A percentile compares a stretch with the other conserved stretches of the same genome.
These are phyloP conservation scores for Fraxinus latifolia DNA, from an alignment of 305 asterid species.

Conservation along the genomic window DNA sequence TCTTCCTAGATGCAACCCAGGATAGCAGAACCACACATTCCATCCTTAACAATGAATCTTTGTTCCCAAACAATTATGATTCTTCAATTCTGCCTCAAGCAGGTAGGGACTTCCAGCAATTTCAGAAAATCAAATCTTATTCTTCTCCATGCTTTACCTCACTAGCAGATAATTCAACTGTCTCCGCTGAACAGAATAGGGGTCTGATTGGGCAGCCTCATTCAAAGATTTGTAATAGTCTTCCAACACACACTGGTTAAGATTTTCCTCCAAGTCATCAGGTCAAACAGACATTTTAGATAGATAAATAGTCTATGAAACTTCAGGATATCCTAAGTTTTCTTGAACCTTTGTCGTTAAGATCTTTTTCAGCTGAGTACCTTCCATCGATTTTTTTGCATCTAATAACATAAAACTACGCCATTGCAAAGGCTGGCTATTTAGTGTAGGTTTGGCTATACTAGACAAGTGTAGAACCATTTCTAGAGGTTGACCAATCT, in stretches of 20 bases:
- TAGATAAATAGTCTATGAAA: neutral
- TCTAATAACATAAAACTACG: neutral
- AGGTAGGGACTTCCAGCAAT: neutral
- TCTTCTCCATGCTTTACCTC: neutral
- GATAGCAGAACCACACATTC: neutral
- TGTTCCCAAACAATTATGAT: neutral
- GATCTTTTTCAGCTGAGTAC: neutral
- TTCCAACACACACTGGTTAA: neutral
- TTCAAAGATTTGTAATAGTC: neutral
- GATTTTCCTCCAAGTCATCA: neutral
- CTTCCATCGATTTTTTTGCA: neutral
- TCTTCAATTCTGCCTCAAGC: neutral
- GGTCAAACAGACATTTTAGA: neutral
- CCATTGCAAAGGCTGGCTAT: neutral
- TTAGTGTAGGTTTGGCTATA: neutral
- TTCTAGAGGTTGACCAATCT: slow-evolving; percentile 8
- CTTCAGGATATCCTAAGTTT: neutral
- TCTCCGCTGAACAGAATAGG: neutral
- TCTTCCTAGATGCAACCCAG: neutral
- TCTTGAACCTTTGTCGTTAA: neutral
- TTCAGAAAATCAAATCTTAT: neutral
- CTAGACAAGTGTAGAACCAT: neutral
- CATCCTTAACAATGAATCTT: neutral
- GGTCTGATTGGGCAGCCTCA: neutral
- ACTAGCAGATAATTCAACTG: neutral